Evolutionary conservation across 2,329 filamentous ascomycete genomes (phyloP).

Genomic region (Exserohilum rostratum): DNA sequence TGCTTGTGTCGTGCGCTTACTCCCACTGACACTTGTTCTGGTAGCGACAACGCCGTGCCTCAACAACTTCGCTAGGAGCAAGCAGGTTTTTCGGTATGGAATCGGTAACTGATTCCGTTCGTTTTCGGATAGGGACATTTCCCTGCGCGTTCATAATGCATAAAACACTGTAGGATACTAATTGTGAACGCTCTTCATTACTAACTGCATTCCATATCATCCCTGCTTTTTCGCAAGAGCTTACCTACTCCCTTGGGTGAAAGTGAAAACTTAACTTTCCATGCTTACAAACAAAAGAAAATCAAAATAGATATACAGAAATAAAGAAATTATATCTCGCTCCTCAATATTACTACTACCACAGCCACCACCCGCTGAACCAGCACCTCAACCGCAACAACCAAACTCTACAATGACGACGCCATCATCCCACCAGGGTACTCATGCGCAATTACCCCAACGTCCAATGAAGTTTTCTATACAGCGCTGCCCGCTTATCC

Average conservation of each 20-base stretch:
- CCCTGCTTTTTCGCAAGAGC: no score
- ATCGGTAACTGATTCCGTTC: not conserved
- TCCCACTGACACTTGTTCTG: not conserved
- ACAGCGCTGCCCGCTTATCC: not conserved
- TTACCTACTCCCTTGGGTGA: no score
- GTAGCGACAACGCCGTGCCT: not conserved
- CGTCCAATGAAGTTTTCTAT: slow-evolving; percentile 5
- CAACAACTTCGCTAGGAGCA: not conserved
- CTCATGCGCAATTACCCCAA: slow-evolving; percentile 1
- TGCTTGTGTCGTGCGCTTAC: not conserved
- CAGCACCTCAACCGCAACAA: slow-evolving; percentile 6
- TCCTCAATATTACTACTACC: no score
- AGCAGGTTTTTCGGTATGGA: not conserved
- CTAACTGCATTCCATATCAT: no score
- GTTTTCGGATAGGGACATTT: no score
- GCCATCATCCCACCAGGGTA: not conserved
- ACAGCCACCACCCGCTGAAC: not conserved
- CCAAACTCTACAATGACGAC: not conserved
- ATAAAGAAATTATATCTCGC: no score
- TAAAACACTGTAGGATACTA: no score
- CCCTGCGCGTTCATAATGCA: no score
- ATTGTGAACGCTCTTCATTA: no score
- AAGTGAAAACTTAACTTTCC: no score
- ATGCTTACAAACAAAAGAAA: no score
- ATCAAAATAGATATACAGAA: no score